Evolutionary conservation across 1,284 basidiomycete genomes (phyloP).

Genomic region (Neolentinus lepideus): DNA sequence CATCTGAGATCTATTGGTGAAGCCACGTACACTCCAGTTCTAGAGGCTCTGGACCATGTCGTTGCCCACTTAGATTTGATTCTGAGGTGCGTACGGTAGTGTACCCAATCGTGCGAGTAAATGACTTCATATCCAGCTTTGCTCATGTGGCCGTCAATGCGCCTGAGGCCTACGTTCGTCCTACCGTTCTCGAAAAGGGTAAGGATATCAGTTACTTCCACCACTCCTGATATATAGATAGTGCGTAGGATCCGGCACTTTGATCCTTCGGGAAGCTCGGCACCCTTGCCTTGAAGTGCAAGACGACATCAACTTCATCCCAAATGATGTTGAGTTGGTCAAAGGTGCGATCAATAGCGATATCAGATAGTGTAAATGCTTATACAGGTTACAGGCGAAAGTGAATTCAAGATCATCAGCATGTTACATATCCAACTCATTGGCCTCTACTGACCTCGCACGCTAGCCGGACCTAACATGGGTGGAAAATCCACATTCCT

Average conservation of each 20-base stretch:
- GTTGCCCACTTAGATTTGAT: constrained; percentile 93
- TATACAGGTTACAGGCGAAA: constrained; percentile 28
- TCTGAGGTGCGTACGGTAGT: constrained; percentile 52
- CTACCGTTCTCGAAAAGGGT: constrained; percentile 70
- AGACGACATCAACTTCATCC: constrained; percentile 92
- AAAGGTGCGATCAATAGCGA: constrained; percentile 44
- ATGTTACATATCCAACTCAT: constrained; percentile 14
- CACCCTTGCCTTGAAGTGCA: constrained; percentile 98
- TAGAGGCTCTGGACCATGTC: constrained; percentile 85
- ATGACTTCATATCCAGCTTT: constrained; percentile 44
- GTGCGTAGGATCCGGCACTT: constrained; percentile 69
- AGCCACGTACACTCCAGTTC: constrained; percentile 88
- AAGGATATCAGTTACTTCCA: constrained; percentile 8
- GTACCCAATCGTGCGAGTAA: background rate
- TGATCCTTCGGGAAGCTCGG: constrained; percentile 76
- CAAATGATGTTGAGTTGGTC: constrained; percentile 91
- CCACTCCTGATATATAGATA: background rate
- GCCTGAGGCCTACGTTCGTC: constrained; percentile 84
- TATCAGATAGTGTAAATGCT: background rate
- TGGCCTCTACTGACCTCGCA: constrained; percentile 9
- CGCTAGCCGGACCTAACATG: constrained; percentile 88
- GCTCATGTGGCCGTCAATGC: constrained; percentile 88
- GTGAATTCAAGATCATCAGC: constrained; percentile 88
- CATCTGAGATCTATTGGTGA: background rate
- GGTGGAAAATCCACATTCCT: constrained; percentile 5